These are phyloP conservation scores for Apiospora koreana DNA, from an alignment of 2,329 filamentous ascomycete species.

Conservation along the genomic window DNA sequence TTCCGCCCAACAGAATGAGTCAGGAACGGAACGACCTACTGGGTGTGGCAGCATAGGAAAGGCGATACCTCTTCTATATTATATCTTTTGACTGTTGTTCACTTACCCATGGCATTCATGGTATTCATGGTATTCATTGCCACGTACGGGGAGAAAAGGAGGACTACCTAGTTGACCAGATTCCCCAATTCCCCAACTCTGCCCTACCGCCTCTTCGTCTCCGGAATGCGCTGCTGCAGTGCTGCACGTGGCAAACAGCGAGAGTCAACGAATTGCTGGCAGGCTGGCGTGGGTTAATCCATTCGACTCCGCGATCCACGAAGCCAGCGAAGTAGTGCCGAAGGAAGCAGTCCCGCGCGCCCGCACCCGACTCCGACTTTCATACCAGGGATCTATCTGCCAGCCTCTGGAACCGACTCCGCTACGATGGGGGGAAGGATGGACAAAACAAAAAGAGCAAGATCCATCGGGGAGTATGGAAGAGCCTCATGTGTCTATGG, in stretches of 20 bases:
- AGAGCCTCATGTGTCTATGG: background rate
- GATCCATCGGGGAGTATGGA: background rate
- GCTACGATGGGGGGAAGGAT: background rate
- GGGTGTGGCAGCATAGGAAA: background rate
- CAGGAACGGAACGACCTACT: background rate
- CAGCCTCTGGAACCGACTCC: background rate
- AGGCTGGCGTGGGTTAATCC: background rate
- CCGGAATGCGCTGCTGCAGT: background rate
- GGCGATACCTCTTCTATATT: background rate
- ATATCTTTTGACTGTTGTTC: background rate
- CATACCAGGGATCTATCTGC: background rate
- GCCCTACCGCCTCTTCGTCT: background rate
- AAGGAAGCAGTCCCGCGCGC: background rate
- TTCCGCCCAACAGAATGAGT: background rate
- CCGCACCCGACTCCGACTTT: slow-evolving; percentile 1
- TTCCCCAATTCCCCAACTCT: background rate
- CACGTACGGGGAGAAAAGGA: too few relatives aligned
- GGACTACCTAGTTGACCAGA: background rate
- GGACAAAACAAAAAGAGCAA: too few relatives aligned
- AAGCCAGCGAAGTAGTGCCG: slow-evolving; percentile 8
- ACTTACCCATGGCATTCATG: background rate
- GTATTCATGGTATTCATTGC: too few relatives aligned
- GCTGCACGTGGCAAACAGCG: background rate
- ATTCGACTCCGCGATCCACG: background rate
- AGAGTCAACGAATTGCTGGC: background rate